Evolutionary conservation across 2,329 filamentous ascomycete species (phyloP), one percentile per base, ranked within the genome.

Genomic region (Beauveria rudraprayagi): DNA sequence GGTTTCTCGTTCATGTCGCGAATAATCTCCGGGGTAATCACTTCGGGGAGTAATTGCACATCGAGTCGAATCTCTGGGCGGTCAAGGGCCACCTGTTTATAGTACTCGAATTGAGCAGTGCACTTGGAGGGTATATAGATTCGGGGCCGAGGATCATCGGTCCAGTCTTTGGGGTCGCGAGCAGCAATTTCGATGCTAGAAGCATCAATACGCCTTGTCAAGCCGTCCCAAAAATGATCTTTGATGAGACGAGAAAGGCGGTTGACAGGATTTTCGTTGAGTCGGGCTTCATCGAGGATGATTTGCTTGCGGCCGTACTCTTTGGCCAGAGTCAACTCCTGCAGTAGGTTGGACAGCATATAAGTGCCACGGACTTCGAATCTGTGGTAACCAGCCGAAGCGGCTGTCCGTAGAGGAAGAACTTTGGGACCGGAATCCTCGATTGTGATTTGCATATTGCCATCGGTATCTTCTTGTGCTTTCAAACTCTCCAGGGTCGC

Each of bases 371-470:
- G 89, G 64, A 99, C 85, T 71, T 97, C 92, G 73, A 93, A 92
- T 65, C 87, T 86, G 70, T 92, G 93, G 77, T 90, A 85, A 47
- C 92, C 93, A 67, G 89, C 91, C 41, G 92, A 97, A 24, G 84
- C 88, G 30, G 90, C 89, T 3, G 93, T 97, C 65, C 91, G 89
- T 43, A 97, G 79, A 43, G 89, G 88, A 60, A 97, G 82, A 51
- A 91, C 88, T 82, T 97, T 99, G 55, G 94, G 93, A 0, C 94
- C 94, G 65, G 85, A 83, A 76, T 99, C 94, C 71, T 97, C 94
- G 68, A 97, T 96, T 34, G 94, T 99, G 73, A 99, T 99, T 74
- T 97, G 92, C 81, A 91, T 90, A 74, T 99, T 97, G 61, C 84
- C 81, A 75, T 99, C 92, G 34, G 92, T 95, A 70, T 99, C 94